phyloP scores from a whole-genome alignment of 139 green algal genomes.

The Chlorella vulgaris region DNA sequence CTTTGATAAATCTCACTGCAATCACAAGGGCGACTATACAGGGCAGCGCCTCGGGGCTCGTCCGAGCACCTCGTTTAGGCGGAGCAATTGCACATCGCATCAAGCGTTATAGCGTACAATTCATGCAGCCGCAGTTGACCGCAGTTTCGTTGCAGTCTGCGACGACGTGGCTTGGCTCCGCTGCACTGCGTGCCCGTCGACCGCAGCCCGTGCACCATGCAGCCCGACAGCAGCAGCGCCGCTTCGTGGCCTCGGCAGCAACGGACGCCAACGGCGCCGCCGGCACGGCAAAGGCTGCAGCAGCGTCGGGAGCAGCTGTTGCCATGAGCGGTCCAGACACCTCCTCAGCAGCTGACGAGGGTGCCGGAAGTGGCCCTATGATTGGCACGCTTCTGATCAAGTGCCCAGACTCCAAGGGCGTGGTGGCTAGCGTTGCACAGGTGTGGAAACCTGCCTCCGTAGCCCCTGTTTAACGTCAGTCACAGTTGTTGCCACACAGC shows the following conservation, averaged over 20 bases:
- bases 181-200: not conserved
- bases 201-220: not conserved
- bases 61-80: not conserved
- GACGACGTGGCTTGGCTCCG: not conserved
- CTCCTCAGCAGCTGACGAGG: not conserved
- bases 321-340: not conserved
- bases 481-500: not conserved
- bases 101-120: too few relatives aligned
- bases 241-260: too few relatives aligned
- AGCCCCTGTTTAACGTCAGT: not conserved
- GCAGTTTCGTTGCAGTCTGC: not conserved
- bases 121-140: too few relatives aligned
- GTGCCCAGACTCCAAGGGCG: conserved; percentile 65
- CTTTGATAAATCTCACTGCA: too few relatives aligned
- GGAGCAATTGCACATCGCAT: too few relatives aligned
- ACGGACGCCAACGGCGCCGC: conserved; percentile 8
- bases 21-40: too few relatives aligned
- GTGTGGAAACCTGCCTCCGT: too few relatives aligned
- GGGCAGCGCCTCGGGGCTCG: not conserved
- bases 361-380: not conserved
- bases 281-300: not conserved
- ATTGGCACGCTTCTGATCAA: conserved; percentile 31
- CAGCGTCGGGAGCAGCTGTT: not conserved
- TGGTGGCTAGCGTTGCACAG: conserved; percentile 64
- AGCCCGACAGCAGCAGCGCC: not conserved